Base-by-base conservation (phyloP, 805 yeast genomes). In the Ascoidea asiatica region DNA sequence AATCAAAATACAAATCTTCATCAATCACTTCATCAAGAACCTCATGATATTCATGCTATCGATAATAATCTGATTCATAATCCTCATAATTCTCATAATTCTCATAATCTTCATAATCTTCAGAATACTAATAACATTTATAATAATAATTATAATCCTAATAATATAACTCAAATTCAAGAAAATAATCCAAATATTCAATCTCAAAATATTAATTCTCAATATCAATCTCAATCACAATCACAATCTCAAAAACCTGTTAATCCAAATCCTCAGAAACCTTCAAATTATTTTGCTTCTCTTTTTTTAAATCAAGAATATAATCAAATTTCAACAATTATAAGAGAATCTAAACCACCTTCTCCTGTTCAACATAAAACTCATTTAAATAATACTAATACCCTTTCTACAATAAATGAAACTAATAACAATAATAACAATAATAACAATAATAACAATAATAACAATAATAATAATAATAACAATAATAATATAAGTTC, bases 271-370 rank as follows among this genome's bases (percentile, higher is more conserved):
- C 38, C 18, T 23, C 36, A 44, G 39, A 38, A 35, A 39, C 22
- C 13, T 41, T 15, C 21, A 42, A 19, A 18, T 7, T 19, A 37
- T 20, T n/a, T 33, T 20, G n/a, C 21, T 18, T 20, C 17, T 15
- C 7, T 21, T 37, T 38, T 19, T 19, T 19, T n/a, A 19, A 21
- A 42, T 37, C 39, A 33, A 42, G 23, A 37, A 35, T 57, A 55
- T 36, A 35, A 42, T 18, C 37, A 35, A 57, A 57, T 40, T 50
- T 56, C 21, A 55, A 59, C 29, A 53, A 53, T 42, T 55, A 54
- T 39, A 55, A 54, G 40, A 43, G 46, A 17, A 64, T 60, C 37
- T 64, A 66, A 56, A 61, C 58, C 44, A 59, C 62, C 35, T 71
- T 73, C 50, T 53, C 48, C 58, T 59, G 59, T 59, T 50, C 52